Evolutionary conservation across 1,139 yeast species (phyloP).

Genomic region (Candida tetrigidarum): DNA sequence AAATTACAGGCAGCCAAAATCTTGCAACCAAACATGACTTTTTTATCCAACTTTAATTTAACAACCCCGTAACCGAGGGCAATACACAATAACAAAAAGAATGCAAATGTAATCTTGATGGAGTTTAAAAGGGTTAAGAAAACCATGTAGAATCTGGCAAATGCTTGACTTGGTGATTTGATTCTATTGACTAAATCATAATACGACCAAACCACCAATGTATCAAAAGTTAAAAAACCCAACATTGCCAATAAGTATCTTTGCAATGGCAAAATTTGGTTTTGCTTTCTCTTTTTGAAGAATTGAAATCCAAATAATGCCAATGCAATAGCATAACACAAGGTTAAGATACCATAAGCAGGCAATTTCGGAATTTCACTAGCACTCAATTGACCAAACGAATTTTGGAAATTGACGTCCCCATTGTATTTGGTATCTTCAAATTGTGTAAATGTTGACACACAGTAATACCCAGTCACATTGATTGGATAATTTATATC

Average conservation of each 20-base stretch:
- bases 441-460: conserved; percentile 62
- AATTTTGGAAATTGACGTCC: conserved; percentile 79
- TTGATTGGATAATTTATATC: conserved; percentile 66
- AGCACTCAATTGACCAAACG: conserved; percentile 89
- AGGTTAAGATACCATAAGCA: conserved; percentile 83
- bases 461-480: conserved; percentile 90
- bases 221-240: conserved; percentile 81
- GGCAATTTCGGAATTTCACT: conserved; percentile 91
- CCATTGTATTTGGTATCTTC: conserved; percentile 57
- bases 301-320: conserved; percentile 86
- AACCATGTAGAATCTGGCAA: conserved; percentile 71
- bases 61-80: conserved; percentile 96
- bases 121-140: conserved; percentile 81
- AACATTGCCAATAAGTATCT: conserved; percentile 87
- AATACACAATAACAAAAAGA: conserved; percentile 83
- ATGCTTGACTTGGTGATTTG: conserved; percentile 57
- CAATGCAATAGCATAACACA: conserved; percentile 80
- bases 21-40: conserved; percentile 79
- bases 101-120: conserved; percentile 82
- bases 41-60: conserved; percentile 76
- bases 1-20: conserved; percentile 77
- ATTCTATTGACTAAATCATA: conserved; percentile 79
- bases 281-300: conserved; percentile 72
- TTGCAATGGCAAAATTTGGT: conserved; percentile 89
- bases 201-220: conserved; percentile 89